phyloP scores from a whole-genome alignment of 352 stramenopile genomes.

The Hyaloperonospora brassicae region DNA sequence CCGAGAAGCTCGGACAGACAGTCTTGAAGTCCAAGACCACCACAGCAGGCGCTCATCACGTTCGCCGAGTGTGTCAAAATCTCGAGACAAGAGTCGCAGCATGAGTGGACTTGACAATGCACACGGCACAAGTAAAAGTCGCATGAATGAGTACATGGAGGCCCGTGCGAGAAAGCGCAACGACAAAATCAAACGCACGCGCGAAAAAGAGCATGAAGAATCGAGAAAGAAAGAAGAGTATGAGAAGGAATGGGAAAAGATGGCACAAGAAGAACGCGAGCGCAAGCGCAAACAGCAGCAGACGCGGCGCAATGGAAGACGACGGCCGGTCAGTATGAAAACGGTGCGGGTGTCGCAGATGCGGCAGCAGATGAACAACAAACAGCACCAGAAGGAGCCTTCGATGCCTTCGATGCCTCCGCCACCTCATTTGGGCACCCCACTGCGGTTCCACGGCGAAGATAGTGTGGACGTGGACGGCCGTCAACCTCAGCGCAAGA shows the following conservation, averaged over 20 bases:
- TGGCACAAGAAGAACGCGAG: constrained; percentile 80
- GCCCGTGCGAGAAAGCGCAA: constrained; percentile 64
- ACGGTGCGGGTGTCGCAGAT: constrained; percentile 78
- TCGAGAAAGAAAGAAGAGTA: constrained; percentile 78
- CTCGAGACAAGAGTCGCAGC: constrained; percentile 38
- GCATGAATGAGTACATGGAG: constrained; percentile 88
- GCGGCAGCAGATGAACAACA: constrained; percentile 74
- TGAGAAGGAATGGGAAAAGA: constrained; percentile 85
- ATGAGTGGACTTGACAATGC: constrained; percentile 25
- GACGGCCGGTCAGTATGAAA: constrained; percentile 75
- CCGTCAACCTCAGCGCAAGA: constrained; percentile 30
- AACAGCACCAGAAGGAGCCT: constrained; percentile 47
- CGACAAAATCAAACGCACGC: constrained; percentile 70
- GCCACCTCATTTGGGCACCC: constrained; percentile 18
- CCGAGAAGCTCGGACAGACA: constrained; percentile 22
- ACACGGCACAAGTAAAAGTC: constrained; percentile 47
- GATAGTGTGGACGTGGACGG: constrained; percentile 25
- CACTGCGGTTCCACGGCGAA: constrained; percentile 21
- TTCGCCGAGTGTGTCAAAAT: constrained; percentile 31
- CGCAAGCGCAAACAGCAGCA: constrained; percentile 77
- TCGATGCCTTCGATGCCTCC: constrained; percentile 12
- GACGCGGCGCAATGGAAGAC: constrained; percentile 47
- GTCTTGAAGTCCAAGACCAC: constrained; percentile 15
- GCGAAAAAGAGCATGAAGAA: constrained; percentile 64
- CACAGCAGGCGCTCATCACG: constrained; percentile 20